phyloP scores from a whole-genome alignment of 73 alveolate genomes.

The Stentor coeruleus region DNA sequence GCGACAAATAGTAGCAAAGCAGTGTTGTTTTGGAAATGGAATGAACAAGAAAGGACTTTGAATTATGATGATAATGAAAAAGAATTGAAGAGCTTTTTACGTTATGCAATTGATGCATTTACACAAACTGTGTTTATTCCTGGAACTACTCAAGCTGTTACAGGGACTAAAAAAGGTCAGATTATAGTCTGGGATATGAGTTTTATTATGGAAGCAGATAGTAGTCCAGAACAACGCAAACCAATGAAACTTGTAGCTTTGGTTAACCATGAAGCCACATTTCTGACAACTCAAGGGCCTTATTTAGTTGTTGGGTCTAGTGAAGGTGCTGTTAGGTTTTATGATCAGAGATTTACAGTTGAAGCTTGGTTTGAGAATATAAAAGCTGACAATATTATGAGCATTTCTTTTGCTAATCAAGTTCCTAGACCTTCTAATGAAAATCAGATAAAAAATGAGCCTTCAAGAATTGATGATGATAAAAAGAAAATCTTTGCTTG shows the following conservation, averaged over 20 bases:
- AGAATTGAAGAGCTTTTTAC: slow-evolving; percentile 44
- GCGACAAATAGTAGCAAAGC: slow-evolving; percentile 72
- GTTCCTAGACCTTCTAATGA: slow-evolving; percentile 48
- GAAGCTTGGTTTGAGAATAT: slow-evolving; percentile 97
- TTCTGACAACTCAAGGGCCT: slow-evolving; percentile 87
- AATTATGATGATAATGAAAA: slow-evolving; percentile 67
- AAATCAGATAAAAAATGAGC: slow-evolving; percentile 44
- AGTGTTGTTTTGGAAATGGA: slow-evolving; percentile 77
- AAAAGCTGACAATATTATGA: slow-evolving; percentile 62
- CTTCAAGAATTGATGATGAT: too few relatives aligned
- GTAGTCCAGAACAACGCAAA: slow-evolving; percentile 91
- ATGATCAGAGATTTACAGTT: slow-evolving; percentile 92
- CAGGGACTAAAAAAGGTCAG: slow-evolving; percentile 94
- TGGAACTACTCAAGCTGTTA: slow-evolving; percentile 82
- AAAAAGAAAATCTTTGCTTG: slow-evolving; percentile 71
- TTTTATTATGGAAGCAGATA: slow-evolving; percentile 92
- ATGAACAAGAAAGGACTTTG: slow-evolving; percentile 51
- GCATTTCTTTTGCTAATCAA: slow-evolving; percentile 88
- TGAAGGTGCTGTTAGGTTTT: slow-evolving; percentile 95
- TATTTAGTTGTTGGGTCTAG: slow-evolving; percentile 92
- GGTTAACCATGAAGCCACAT: slow-evolving; percentile 75
- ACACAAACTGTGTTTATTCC: slow-evolving; percentile 93
- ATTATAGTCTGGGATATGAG: slow-evolving; percentile 97
- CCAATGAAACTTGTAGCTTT: slow-evolving; percentile 89
- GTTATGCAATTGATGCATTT: slow-evolving; percentile 64